Evolutionary conservation across 768 basidiomycete genomes (phyloP).

Genomic region (Russula brevipes): DNA sequence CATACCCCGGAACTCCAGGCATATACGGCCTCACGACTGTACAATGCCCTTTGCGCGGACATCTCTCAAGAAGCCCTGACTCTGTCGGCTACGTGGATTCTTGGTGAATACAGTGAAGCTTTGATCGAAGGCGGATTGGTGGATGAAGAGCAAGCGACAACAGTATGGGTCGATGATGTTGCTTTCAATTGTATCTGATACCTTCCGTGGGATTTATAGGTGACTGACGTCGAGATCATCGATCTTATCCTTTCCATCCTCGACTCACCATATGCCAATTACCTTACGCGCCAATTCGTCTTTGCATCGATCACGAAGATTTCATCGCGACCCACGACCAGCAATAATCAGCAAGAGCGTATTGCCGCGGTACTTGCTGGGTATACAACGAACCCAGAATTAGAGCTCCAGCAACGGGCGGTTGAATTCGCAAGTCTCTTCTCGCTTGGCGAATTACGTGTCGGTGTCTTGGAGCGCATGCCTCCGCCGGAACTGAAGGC

Average conservation of each 20-base stretch:
- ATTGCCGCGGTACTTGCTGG: constrained; percentile 72
- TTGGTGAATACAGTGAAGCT: constrained; percentile 94
- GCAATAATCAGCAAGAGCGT: constrained; percentile 64
- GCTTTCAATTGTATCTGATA: neutral
- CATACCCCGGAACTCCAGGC: constrained; percentile 96
- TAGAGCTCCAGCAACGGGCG: constrained; percentile 93
- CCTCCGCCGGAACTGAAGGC: constrained; percentile 97
- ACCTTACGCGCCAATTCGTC: constrained; percentile 87
- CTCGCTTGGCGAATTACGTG: constrained; percentile 63
- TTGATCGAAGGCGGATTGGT: constrained; percentile 81
- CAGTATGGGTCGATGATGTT: constrained; percentile 40
- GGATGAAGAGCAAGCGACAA: constrained; percentile 65
- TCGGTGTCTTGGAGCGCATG: constrained; percentile 94
- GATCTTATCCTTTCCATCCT: constrained; percentile 83
- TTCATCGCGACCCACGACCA: constrained; percentile 69
- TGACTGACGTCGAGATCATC: constrained; percentile 75
- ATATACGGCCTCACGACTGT: constrained; percentile 90
- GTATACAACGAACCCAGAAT: constrained; percentile 82
- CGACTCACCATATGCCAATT: constrained; percentile 91
- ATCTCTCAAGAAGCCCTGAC: constrained; percentile 97
- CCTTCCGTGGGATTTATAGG: constrained; percentile 36
- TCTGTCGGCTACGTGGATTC: constrained; percentile 87
- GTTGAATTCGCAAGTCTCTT: constrained; percentile 92
- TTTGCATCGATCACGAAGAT: constrained; percentile 88
- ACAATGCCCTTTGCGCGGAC: constrained; percentile 79